phyloP scores from a whole-genome alignment of 1,139 yeast species.

The Pichia sp. region DNA sequence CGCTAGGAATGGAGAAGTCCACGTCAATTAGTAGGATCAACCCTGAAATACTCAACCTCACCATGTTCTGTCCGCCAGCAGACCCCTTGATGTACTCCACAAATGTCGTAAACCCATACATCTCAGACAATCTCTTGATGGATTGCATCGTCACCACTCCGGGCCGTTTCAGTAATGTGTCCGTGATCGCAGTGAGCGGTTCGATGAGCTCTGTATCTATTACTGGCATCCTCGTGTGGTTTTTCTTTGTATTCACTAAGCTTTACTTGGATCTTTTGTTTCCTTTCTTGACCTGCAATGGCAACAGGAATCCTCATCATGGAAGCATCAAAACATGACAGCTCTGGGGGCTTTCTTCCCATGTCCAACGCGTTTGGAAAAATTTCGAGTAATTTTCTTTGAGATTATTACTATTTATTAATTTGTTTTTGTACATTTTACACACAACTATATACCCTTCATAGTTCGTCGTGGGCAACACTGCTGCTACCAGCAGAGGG shows the following conservation, averaged over 20 bases:
- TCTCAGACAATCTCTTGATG: constrained; percentile 31
- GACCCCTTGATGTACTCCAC: constrained; percentile 21
- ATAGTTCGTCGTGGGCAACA: constrained; percentile 21
- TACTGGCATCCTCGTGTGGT: constrained; percentile 25
- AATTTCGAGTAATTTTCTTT: neutral
- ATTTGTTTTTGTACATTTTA: neutral
- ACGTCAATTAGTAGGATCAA: constrained; percentile 33
- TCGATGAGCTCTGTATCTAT: constrained; percentile 32
- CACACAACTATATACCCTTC: neutral
- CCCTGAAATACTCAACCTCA: constrained; percentile 23
- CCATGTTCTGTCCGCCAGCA: neutral
- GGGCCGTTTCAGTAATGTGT: constrained; percentile 31
- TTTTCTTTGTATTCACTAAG: no score
- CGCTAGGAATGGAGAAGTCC: constrained; percentile 24
- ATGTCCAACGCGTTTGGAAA: neutral
- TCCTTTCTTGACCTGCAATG: neutral
- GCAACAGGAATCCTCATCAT: no score
- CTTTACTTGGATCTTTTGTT: no score
- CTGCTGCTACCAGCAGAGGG: neutral
- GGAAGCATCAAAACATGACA: neutral
- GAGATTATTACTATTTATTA: neutral
- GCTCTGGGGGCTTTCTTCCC: neutral
- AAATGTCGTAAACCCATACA: constrained; percentile 35
- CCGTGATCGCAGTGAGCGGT: constrained; percentile 31
- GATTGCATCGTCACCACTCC: constrained; percentile 31